These are phyloP conservation scores for Vanrija sp. DNA, from an alignment of 1,284 basidiomycete genomes.

Conservation along the genomic window DNA sequence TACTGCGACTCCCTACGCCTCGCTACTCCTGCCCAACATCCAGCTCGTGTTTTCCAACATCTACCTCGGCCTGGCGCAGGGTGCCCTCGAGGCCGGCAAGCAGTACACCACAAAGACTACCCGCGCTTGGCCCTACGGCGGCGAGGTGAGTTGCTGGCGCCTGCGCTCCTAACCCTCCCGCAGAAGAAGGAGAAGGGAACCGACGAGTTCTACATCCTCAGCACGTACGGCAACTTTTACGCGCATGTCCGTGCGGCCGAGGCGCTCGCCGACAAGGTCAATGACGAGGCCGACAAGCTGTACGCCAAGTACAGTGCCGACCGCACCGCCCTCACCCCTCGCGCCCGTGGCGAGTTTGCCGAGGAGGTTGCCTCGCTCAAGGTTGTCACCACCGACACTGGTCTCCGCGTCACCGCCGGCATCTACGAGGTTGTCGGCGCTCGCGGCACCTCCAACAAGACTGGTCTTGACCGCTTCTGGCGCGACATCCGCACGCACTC, in stretches of 20 bases:
- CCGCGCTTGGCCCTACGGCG: conserved; percentile 40
- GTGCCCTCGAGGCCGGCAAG: conserved; percentile 32
- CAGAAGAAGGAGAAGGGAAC: conserved; percentile 11
- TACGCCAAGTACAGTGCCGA: conserved; percentile 13
- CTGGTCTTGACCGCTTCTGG: conserved; percentile 31
- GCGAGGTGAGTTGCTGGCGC: conserved; percentile 23
- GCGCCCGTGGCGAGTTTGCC: conserved; percentile 38
- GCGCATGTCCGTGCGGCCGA: conserved; percentile 39
- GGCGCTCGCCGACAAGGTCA: conserved; percentile 33
- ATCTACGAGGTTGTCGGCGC: conserved; percentile 42
- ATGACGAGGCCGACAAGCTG: conserved; percentile 21
- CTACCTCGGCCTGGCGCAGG: conserved; percentile 45
- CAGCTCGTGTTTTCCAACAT: conserved; percentile 43
- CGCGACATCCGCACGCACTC: conserved; percentile 27
- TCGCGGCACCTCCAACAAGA: conserved; percentile 34
- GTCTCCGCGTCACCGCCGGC: conserved; percentile 36
- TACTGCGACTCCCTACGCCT: conserved; percentile 24
- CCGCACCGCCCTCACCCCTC: conserved; percentile 26
- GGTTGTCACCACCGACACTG: conserved; percentile 34
- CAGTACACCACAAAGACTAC: conserved; percentile 40
- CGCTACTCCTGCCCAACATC: conserved; percentile 41
- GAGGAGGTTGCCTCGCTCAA: conserved; percentile 41
- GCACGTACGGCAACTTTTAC: conserved; percentile 39
- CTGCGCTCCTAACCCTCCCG: not conserved
- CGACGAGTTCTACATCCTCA: conserved; percentile 44